Percentiles rank a stretch among this genome's conserved stretches.
Evolutionary conservation across 257 asterid species (phyloP).

Genomic region (Capsicum pubescens): DNA sequence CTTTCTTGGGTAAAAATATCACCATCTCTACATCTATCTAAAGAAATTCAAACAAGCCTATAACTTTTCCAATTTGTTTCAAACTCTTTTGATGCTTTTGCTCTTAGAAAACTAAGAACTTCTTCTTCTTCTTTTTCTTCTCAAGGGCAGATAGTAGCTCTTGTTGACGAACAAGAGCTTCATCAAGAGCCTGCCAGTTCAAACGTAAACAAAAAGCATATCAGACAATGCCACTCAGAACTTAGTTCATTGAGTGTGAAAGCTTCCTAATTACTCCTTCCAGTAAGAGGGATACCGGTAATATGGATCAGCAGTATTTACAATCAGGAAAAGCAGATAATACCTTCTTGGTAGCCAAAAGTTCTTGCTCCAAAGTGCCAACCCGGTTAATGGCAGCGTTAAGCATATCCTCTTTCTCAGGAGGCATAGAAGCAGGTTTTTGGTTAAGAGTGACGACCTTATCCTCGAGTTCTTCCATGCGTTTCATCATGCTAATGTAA

Average conservation of each 20-base stretch:
- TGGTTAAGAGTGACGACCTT: slow-evolving; percentile 53
- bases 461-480: slow-evolving; percentile 92
- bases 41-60: background rate
- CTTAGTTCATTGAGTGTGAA: background rate
- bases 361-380: slow-evolving; percentile 77
- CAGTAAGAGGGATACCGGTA: background rate
- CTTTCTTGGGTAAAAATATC: slow-evolving; percentile 28
- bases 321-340: background rate
- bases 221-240: background rate
- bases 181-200: slow-evolving; percentile 68
- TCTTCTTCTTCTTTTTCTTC: slow-evolving; percentile 90
- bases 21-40: slow-evolving; percentile 28
- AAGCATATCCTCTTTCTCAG: slow-evolving; percentile 83
- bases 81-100: slow-evolving; percentile 16
- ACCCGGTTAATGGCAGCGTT: slow-evolving; percentile 67
- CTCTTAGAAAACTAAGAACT: slow-evolving; percentile 71
- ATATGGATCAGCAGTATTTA: background rate
- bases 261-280: too few species aligned
- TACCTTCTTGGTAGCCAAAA: slow-evolving; percentile 79
- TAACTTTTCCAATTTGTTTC: background rate
- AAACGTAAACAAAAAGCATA: background rate
- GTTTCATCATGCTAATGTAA: slow-evolving; percentile 82
- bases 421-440: slow-evolving; percentile 67
- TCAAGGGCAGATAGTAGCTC: slow-evolving; percentile 75
- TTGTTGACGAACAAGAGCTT: slow-evolving; percentile 67